Conservation (phyloP, 1,284 basidiomycete genomes). For the Pholiota adiposa region DNA sequence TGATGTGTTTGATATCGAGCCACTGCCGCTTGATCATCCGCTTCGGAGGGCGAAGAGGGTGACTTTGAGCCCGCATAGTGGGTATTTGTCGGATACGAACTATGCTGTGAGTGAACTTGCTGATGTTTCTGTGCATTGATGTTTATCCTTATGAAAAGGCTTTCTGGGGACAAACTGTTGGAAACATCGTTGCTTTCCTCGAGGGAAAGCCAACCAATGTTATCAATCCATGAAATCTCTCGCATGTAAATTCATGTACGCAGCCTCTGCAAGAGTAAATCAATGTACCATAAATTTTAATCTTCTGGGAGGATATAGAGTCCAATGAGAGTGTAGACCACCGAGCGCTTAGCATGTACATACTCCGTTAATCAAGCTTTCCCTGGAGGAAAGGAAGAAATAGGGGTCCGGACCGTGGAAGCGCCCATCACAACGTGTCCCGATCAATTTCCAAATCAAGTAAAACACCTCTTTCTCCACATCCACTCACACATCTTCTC, state of each 20-base stretch:
- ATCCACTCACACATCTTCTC: neutral
- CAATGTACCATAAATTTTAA: no score
- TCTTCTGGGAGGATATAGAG: no score
- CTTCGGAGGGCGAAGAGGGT: conserved; percentile 54
- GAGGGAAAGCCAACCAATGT: conserved; percentile 37
- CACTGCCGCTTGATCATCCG: conserved; percentile 59
- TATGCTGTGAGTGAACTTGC: conserved; percentile 43
- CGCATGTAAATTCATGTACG: neutral
- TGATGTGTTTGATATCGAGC: conserved; percentile 67
- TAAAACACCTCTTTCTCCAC: conserved; percentile 2
- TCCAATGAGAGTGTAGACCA: no score
- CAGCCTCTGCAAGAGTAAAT: neutral
- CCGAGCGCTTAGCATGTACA: no score
- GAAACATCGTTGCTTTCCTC: conserved; percentile 55
- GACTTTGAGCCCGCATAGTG: conserved; percentile 64
- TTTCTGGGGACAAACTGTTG: conserved; percentile 51
- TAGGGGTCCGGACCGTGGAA: no score
- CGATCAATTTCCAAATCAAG: conserved; percentile 1
- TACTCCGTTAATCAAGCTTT: no score
- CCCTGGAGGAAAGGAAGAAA: no score
- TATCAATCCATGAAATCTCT: conserved; percentile 10
- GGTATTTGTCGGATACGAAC: conserved; percentile 55
- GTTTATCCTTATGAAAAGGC: conserved; percentile 26
- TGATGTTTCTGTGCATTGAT: neutral
- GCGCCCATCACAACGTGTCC: neutral